Base-by-base conservation (phyloP, 495 filamentous ascomycete species). In the Trichocladium antarcticum region DNA sequence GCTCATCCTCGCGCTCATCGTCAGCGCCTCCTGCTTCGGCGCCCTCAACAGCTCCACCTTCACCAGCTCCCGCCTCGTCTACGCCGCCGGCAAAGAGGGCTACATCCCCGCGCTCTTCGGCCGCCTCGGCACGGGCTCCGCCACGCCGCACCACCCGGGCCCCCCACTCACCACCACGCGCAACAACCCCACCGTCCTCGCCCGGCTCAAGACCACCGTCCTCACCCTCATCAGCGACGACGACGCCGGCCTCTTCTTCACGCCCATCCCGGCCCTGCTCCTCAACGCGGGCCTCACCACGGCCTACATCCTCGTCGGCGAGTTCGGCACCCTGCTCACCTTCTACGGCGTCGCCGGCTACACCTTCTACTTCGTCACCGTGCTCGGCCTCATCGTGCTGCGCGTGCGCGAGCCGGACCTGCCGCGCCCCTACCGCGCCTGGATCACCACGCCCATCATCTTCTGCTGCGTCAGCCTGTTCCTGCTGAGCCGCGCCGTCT, bases 401-500 rank as follows among this genome's bases (percentile, higher is more conserved):
- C 73, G 92, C 20, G 83, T 96, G n/a, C 77, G 76, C 34, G 92
- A 97, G 63, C 93, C 93, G 7, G 68, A 79, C 48, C 73, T 97
- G 19, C 88, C 96, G 63, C 68, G 92, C 19, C 88, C 92, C 2
- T 98, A 97, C 66, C 79, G 76, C 61, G 92, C 88, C 14, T 98
- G 93, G 93, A 93, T 98, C 50, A 83, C 83, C 1, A 97, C 90
- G 31, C 92, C 92, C 2, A 92, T 98, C 38, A 87, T 95, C 42
- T 98, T 98, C 63, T 98, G 92, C 76, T 98, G 92, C 57, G 92
- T 98, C 12, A 94, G 86, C 61, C 61, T 98, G 52, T 98, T 98
- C 62, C 64, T 98, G 55, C 73, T 98, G 21, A 87, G 80, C 53
- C 75, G 92, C 42, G 87, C 88, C 0, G 75, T 97, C 17, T 89